Evolutionary conservation across 2,329 filamentous ascomycete species (phyloP).

Genomic region (Reticulascus tulasneorum): DNA sequence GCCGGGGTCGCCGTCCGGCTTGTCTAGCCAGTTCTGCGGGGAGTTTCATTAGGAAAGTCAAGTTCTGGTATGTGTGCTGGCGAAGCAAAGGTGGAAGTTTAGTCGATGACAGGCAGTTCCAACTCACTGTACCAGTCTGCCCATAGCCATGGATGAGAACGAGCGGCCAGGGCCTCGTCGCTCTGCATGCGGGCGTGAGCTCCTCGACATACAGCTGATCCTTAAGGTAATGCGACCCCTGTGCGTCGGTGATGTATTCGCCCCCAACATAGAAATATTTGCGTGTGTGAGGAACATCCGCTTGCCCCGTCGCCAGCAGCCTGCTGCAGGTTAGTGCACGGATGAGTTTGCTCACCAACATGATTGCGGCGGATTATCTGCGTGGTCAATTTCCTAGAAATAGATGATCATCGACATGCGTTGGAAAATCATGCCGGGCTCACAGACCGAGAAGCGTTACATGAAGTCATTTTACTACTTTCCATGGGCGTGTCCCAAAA

Average conservation of each 20-base stretch:
- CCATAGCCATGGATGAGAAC: constrained; percentile 39
- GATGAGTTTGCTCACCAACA: too few relatives aligned
- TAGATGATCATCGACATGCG: too few relatives aligned
- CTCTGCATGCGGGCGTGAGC: constrained; percentile 28
- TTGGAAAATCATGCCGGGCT: too few relatives aligned
- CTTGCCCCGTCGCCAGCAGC: too few relatives aligned
- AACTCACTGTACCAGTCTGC: constrained; percentile 34
- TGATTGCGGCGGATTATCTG: too few relatives aligned
- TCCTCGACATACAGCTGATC: constrained; percentile 54
- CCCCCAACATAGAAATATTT: constrained; percentile 34
- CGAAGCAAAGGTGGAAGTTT: background rate
- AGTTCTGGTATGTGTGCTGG: constrained; percentile 1
- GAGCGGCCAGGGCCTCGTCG: constrained; percentile 25
- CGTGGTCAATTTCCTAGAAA: too few relatives aligned
- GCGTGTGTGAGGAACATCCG: constrained; percentile 18
- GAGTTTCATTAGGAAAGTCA: background rate
- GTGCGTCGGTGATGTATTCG: constrained; percentile 24
- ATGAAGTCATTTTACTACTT: too few relatives aligned
- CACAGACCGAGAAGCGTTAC: too few relatives aligned
- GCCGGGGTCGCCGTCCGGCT: constrained; percentile 40
- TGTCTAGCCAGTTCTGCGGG: constrained; percentile 39
- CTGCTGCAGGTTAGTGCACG: too few relatives aligned
- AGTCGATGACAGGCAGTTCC: constrained; percentile 1
- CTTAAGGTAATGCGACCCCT: constrained; percentile 25
- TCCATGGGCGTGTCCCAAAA: too few relatives aligned